Conservation (phyloP, 768 basidiomycete genomes). For the Rhodotorula sphaerocarpa region DNA sequence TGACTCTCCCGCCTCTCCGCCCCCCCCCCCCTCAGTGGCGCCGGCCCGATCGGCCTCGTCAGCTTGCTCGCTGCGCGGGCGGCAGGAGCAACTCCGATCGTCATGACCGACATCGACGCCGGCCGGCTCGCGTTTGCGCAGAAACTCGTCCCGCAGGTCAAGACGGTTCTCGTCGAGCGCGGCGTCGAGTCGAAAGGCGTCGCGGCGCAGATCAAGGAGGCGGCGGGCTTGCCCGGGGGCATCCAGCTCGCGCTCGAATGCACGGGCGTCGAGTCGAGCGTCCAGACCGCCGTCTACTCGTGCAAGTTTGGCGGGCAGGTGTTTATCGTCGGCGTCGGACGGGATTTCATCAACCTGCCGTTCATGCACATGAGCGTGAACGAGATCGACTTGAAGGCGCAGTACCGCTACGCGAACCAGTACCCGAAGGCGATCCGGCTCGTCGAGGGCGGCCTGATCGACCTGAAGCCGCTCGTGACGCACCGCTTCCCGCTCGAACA, state of each 20-base stretch:
- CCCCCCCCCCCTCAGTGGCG: slow-evolving; percentile 39
- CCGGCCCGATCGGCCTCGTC: slow-evolving; percentile 47
- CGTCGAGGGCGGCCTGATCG: slow-evolving; percentile 14
- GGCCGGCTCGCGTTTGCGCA: slow-evolving; percentile 46
- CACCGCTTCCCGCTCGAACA: slow-evolving; percentile 45
- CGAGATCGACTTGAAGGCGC: slow-evolving; percentile 46
- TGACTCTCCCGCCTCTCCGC: not conserved
- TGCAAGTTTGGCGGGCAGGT: slow-evolving; percentile 45
- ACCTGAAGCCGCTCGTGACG: slow-evolving; percentile 44
- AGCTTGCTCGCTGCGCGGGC: slow-evolving; percentile 45
- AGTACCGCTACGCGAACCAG: slow-evolving; percentile 46
- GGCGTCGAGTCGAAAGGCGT: slow-evolving; percentile 38
- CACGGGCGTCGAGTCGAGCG: slow-evolving; percentile 46
- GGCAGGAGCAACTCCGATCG: slow-evolving; percentile 46
- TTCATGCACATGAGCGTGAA: slow-evolving; percentile 17
- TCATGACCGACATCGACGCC: slow-evolving; percentile 46
- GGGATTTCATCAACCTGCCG: slow-evolving; percentile 24
- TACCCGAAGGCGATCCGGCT: slow-evolving; percentile 47
- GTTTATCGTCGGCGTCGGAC: slow-evolving; percentile 47
- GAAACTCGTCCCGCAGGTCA: slow-evolving; percentile 43
- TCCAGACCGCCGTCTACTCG: slow-evolving; percentile 45
- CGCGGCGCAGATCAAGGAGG: slow-evolving; percentile 40
- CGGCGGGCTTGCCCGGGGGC: slow-evolving; percentile 36
- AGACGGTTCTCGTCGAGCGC: slow-evolving; percentile 42
- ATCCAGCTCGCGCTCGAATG: slow-evolving; percentile 45